These are phyloP conservation scores for Hanseniaspora sp. DNA, from an alignment of 1,139 yeast species.

Conservation along the genomic window DNA sequence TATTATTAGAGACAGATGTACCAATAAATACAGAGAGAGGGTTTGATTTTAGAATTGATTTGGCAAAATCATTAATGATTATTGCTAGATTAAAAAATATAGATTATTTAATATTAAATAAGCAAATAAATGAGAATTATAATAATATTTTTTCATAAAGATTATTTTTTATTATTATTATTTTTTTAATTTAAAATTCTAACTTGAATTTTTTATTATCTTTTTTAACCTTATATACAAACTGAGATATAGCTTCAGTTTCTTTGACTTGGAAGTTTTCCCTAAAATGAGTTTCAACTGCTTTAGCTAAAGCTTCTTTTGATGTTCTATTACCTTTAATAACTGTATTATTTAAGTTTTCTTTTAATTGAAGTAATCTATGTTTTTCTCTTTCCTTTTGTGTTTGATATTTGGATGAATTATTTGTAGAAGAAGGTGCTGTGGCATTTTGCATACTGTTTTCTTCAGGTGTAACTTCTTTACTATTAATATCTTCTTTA, in stretches of 20 bases:
- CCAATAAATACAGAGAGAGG: conserved; percentile 18
- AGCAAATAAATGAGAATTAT: conserved; percentile 4
- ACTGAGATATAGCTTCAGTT: conserved; percentile 29
- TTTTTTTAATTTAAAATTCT: conserved; percentile 23
- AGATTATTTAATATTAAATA: not conserved
- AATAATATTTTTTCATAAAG: not conserved
- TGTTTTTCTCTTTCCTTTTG: conserved; percentile 15
- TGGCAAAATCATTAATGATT: not conserved
- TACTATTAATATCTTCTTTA: not conserved
- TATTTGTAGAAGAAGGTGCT: not conserved
- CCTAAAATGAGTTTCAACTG: conserved; percentile 26
- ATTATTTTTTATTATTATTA: not conserved
- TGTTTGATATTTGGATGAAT: conserved; percentile 23
- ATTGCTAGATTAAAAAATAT: not conserved
- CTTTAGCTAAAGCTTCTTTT: conserved; percentile 24
- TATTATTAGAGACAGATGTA: conserved; percentile 48
- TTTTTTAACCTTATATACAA: conserved; percentile 29
- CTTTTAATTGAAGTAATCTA: not conserved
- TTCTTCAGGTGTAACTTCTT: conserved; percentile 17
- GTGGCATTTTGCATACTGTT: conserved; percentile 19
- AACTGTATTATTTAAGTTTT: conserved; percentile 8
- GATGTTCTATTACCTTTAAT: conserved; percentile 21
- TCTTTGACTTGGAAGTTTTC: conserved; percentile 24
- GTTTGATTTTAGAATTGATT: not conserved
- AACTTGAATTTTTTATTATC: conserved; percentile 27